A percentile compares a stretch with the other conserved stretches of the same genome.
These are phyloP conservation scores for Linum tenue DNA, from an alignment of 345 rosid species.

Conservation along the genomic window DNA sequence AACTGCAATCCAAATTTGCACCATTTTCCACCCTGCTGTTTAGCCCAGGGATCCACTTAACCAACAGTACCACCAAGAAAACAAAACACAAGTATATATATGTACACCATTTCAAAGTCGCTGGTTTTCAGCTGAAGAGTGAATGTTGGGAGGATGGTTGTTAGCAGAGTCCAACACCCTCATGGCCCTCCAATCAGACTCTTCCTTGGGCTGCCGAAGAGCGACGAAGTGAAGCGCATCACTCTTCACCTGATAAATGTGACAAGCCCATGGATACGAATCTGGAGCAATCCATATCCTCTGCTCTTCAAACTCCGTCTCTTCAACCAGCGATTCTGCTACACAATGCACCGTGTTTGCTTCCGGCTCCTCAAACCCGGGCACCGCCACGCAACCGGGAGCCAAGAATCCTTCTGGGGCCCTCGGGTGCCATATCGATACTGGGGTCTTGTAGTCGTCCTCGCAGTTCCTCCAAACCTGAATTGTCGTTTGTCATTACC, in stretches of 20 bases:
- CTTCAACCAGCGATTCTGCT: slow-evolving; percentile 57
- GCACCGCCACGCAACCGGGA: slow-evolving; percentile 67
- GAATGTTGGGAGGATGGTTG: slow-evolving; percentile 8
- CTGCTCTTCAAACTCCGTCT: slow-evolving; percentile 71
- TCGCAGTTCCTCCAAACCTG: slow-evolving; percentile 95
- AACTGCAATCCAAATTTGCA: no score
- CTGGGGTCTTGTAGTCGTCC: slow-evolving; percentile 56
- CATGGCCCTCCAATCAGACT: slow-evolving; percentile 60
- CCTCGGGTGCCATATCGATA: slow-evolving; percentile 90
- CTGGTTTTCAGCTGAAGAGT: slow-evolving; percentile 2
- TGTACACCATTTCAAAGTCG: not conserved
- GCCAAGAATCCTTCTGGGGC: slow-evolving; percentile 76
- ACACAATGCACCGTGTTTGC: slow-evolving; percentile 46
- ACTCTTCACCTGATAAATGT: slow-evolving; percentile 72
- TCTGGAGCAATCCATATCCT: slow-evolving; percentile 80
- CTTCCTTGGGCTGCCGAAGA: slow-evolving; percentile 58
- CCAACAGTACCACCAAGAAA: not conserved
- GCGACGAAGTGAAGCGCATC: slow-evolving; percentile 90
- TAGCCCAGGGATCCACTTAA: no score
- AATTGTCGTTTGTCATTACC: not conserved
- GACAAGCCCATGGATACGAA: slow-evolving; percentile 89
- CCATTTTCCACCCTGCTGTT: no score
- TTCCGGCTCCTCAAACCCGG: slow-evolving; percentile 64
- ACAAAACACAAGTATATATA: not conserved
- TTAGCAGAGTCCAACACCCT: slow-evolving; percentile 46